Evolutionary conservation across 495 filamentous ascomycete genomes (phyloP).

Genomic region (Penicillium fimorum): DNA sequence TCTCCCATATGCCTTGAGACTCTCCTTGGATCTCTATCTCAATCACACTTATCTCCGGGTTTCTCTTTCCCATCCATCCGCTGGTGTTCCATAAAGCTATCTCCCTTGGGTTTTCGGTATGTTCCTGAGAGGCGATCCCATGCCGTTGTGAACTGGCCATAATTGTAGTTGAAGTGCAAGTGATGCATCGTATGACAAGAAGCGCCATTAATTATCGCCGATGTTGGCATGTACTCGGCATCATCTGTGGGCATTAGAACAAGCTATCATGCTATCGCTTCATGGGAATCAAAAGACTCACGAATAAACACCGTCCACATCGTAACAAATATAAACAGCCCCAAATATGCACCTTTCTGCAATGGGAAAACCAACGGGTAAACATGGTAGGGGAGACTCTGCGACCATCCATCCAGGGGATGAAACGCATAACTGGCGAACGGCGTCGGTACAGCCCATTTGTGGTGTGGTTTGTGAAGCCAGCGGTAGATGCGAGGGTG

Average conservation of each 20-base stretch:
- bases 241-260: constrained; percentile 52
- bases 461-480: constrained; percentile 95
- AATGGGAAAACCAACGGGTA: constrained; percentile 90
- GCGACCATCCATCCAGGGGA: constrained; percentile 84
- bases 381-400: constrained; percentile 90
- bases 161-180: constrained; percentile 96
- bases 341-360: constrained; percentile 83
- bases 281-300: constrained; percentile 16
- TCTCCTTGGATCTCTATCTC: neutral
- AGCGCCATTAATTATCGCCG: constrained; percentile 82
- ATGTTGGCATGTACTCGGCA: constrained; percentile 83
- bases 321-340: constrained; percentile 84
- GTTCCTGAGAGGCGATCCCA: constrained; percentile 89
- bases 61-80: neutral
- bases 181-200: constrained; percentile 96
- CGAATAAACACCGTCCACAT: constrained; percentile 94
- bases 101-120: constrained; percentile 66
- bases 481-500: constrained; percentile 75
- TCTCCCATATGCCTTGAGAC: neutral
- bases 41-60: neutral
- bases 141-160: constrained; percentile 89
- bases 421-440: constrained; percentile 92
- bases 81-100: constrained; percentile 19
- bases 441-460: constrained; percentile 97
- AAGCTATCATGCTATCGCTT: neutral